Evolutionary conservation across 441 rosid species (phyloP).

Genomic region (Pelargonium fulgidum): DNA sequence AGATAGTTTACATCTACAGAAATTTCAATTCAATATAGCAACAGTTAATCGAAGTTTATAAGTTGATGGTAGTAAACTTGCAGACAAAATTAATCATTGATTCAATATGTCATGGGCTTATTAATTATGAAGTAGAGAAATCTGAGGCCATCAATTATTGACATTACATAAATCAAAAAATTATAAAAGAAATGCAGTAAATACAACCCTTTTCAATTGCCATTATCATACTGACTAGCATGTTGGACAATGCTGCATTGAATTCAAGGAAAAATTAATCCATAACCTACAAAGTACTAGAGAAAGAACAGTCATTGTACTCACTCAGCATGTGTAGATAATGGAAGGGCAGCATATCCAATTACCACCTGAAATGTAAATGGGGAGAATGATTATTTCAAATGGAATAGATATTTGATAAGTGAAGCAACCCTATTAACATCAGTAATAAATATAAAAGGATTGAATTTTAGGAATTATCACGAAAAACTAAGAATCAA

Average conservation of each 20-base stretch:
- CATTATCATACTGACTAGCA: not conserved
- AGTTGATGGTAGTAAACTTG: constrained; percentile 2
- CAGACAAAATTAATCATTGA: not conserved
- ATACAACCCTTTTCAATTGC: not conserved
- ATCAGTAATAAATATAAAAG: constrained; percentile 6
- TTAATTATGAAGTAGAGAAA: not conserved
- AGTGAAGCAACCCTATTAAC: constrained; percentile 7
- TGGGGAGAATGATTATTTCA: constrained; percentile 16
- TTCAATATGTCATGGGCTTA: not conserved
- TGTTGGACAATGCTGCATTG: not conserved
- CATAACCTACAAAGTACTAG: not conserved
- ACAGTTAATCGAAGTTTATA: not conserved
- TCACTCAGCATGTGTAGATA: constrained; percentile 87
- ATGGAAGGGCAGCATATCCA: constrained; percentile 91
- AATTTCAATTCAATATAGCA: not conserved
- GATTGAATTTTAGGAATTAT: not conserved
- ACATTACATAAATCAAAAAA: not conserved
- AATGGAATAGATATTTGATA: constrained; percentile 10
- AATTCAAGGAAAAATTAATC: not conserved
- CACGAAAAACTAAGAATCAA: not conserved
- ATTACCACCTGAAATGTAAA: constrained; percentile 60
- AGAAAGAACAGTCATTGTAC: constrained; percentile 25
- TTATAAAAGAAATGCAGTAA: no score
- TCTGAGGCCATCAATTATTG: not conserved
- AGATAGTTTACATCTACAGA: not conserved